phyloP scores from a whole-genome alignment of 768 basidiomycete genomes.

The Phylloporus sp. region DNA sequence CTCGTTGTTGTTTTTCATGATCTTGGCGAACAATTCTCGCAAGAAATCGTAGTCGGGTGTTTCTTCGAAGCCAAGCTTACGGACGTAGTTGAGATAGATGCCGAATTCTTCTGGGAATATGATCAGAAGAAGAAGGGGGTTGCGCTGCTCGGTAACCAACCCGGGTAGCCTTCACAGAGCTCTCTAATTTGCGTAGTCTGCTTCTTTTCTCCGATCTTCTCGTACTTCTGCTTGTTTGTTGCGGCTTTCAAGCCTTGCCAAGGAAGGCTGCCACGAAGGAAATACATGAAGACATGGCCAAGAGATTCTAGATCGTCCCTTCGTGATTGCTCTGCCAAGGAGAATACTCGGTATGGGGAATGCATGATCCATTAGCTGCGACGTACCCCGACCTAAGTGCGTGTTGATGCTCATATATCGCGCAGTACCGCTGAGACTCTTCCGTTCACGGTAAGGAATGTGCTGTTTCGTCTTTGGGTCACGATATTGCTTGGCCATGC shows the following conservation, averaged over 20 bases:
- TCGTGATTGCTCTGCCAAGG: constrained; percentile 70
- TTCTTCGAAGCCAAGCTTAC: constrained; percentile 98
- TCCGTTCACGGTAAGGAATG: constrained; percentile 97
- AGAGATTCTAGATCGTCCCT: constrained; percentile 98
- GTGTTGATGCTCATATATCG: constrained; percentile 99
- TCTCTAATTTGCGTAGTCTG: constrained; percentile 98
- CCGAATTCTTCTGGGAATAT: constrained; percentile 81
- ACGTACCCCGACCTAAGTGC: constrained; percentile 88
- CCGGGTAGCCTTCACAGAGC: constrained; percentile 91
- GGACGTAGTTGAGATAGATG: constrained; percentile 98
- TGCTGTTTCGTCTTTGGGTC: constrained; percentile 99
- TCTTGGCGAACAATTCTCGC: constrained; percentile 89
- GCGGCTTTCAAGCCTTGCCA: constrained; percentile 99
- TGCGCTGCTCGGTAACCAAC: constrained; percentile 38
- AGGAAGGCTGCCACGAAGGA: constrained; percentile 90
- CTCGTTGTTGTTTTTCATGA: constrained; percentile 87
- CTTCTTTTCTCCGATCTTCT: constrained; percentile 99
- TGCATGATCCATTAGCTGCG: neutral
- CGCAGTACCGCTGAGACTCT: constrained; percentile 94
- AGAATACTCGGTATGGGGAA: constrained; percentile 6
- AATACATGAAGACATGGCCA: constrained; percentile 99
- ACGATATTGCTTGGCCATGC: constrained; percentile 99
- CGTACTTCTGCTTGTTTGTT: constrained; percentile 99
- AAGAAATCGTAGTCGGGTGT: constrained; percentile 99
- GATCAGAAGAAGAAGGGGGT: constrained; percentile 7